A percentile compares a stretch with the other conserved stretches of the same genome.
Conservation (phyloP, 768 basidiomycete genomes). For the Coprinopsis cinerea region DNA sequence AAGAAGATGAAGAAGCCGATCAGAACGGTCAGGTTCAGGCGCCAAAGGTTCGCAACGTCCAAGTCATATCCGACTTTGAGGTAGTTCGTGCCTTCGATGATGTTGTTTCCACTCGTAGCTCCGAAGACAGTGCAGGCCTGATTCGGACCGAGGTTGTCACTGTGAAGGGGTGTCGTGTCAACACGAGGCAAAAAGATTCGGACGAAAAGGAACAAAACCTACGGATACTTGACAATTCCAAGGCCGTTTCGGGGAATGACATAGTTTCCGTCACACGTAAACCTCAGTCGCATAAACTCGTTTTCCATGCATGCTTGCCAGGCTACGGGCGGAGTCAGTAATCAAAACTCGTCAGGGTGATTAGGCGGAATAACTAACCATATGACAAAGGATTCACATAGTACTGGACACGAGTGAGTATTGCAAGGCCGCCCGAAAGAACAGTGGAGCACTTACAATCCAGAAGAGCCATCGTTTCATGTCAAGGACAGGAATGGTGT, state of each 20-base stretch:
- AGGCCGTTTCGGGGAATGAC: constrained; percentile 61
- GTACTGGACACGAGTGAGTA: constrained; percentile 33
- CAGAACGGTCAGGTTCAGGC: constrained; percentile 60
- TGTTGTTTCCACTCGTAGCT: constrained; percentile 45
- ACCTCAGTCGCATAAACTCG: constrained; percentile 69
- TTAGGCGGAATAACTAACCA: constrained; percentile 17
- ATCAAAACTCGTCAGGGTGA: neutral
- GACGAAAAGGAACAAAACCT: constrained; percentile 20
- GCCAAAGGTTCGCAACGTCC: constrained; percentile 47
- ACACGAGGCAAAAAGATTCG: neutral
- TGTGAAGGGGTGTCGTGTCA: constrained; percentile 14
- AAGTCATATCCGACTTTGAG: constrained; percentile 46
- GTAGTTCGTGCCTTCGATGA: constrained; percentile 58
- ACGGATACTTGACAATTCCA: constrained; percentile 58
- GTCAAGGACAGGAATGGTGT: constrained; percentile 56
- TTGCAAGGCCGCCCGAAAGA: neutral
- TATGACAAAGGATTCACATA: constrained; percentile 78
- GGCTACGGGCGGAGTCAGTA: constrained; percentile 20
- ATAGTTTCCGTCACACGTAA: constrained; percentile 60
- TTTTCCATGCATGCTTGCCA: constrained; percentile 82
- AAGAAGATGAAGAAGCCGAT: constrained; percentile 67
- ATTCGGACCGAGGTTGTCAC: constrained; percentile 51
- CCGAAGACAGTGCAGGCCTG: constrained; percentile 79
- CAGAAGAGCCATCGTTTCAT: constrained; percentile 86
- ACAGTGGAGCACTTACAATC: constrained; percentile 46